Base-by-base conservation (phyloP, 345 rosid species). In the Cardamine resedifolia region DNA sequence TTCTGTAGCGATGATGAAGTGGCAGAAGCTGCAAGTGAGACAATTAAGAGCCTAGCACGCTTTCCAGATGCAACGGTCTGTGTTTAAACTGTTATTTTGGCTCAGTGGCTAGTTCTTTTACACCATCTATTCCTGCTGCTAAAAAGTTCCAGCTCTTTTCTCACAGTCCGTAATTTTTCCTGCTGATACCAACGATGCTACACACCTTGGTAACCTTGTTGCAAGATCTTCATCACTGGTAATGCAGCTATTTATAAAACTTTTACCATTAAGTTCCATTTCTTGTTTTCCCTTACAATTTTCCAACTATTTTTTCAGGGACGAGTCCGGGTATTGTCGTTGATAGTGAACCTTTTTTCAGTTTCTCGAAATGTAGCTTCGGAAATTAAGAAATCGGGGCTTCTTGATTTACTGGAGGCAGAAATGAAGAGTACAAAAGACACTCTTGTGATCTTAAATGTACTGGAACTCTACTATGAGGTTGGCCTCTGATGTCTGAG, bases 321-420 rank as follows among this genome's bases (percentile, higher is more conserved):
- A 64, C 96, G 88, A 66, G 87, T 84, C 6, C 92, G 93, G 45
- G 81, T 91, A 57, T 75, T 89, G 49, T 82, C 97, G 56, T 78
- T 94, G 85, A 78, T 94, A 66, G 97, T 94, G 90, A 89, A 88
- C 85, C 81, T 94, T 64, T 94, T 94, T 76, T 86, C 96, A 66
- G 65, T 87, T 73, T 94, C 98, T 75, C 72, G 76, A 52, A 38
- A 78, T 67, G 83, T 91, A 70, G 97, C 98, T 71, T 88, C 88
- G 65, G 81, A 60, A 28, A 64, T 94, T 59, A 69, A 79, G 79
- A 81, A 79, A 50, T 84, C 87, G 52, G 86, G 88, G 75, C 76
- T 94, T 60, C 92, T 94, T 65, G 75, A 77, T 78, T 81, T 91
- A 64, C 74, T 94, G 80, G 96, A 88, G 85, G 90, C 80, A 31